Evolutionary conservation across 805 yeast species (phyloP).

Genomic region (Saccharomycopsis sp.): DNA sequence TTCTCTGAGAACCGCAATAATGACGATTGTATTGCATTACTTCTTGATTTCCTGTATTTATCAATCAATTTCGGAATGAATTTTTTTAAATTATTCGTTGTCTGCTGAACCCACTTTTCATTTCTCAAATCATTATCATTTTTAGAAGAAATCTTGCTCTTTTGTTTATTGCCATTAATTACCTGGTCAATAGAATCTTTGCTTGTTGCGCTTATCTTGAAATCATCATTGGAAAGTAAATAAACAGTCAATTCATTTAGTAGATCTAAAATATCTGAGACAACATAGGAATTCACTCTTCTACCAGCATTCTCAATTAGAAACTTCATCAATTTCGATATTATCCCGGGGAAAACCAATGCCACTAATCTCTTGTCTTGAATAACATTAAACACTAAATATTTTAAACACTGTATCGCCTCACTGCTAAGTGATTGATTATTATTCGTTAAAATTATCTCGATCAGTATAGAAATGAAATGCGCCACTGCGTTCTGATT

Average conservation of each 20-base stretch:
- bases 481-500: slow-evolving; percentile 16
- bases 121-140: not conserved
- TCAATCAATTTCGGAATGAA: slow-evolving; percentile 1
- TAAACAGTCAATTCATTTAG: not conserved
- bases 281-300: not conserved
- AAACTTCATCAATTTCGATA: slow-evolving; percentile 16
- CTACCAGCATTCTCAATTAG: slow-evolving; percentile 6
- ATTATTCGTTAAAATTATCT: not conserved
- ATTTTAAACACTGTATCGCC: slow-evolving; percentile 4
- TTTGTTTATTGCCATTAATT: not conserved
- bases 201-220: not conserved
- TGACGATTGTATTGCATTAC: not conserved
- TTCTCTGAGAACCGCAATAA: slow-evolving; percentile 3
- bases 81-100: slow-evolving; percentile 3
- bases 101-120: slow-evolving; percentile 3
- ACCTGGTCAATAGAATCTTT: not conserved
- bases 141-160: not conserved
- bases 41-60: not conserved
- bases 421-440: not conserved
- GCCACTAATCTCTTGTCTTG: slow-evolving; percentile 5
- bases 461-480: slow-evolving; percentile 5
- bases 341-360: slow-evolving; percentile 15
- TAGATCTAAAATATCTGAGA: slow-evolving; percentile 6
- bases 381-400: slow-evolving; percentile 5
- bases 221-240: slow-evolving; percentile 4